phyloP scores from a whole-genome alignment of 768 basidiomycete genomes.

The Boletus rubropictus region DNA sequence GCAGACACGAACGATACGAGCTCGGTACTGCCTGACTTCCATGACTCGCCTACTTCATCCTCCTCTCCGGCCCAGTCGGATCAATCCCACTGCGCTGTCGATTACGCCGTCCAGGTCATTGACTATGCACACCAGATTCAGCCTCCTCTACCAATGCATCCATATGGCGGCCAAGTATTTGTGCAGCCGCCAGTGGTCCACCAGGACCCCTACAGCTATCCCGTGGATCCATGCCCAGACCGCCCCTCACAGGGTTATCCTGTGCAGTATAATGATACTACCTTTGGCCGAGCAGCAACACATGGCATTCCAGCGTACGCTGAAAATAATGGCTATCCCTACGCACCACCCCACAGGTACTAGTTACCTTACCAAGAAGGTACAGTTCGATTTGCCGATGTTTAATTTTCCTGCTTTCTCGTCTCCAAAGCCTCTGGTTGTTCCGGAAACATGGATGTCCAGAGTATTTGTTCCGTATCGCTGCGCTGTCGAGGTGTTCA shows the following conservation, averaged over 20 bases:
- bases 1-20: slow-evolving; percentile 12
- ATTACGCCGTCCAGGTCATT: slow-evolving; percentile 3
- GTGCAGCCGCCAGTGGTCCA: slow-evolving; percentile 4
- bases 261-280: slow-evolving; percentile 3
- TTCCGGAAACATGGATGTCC: slow-evolving; percentile 11
- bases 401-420: slow-evolving; percentile 6
- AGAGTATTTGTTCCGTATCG: slow-evolving; percentile 6
- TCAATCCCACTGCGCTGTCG: slow-evolving; percentile 16
- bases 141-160: neutral
- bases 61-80: slow-evolving; percentile 23
- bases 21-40: slow-evolving; percentile 10
- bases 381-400: slow-evolving; percentile 1
- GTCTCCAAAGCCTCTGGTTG: slow-evolving; percentile 7
- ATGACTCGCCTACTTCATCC: slow-evolving; percentile 24
- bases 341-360: slow-evolving; percentile 3
- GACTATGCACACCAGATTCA: slow-evolving; percentile 4
- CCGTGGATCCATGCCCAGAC: slow-evolving; percentile 9
- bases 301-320: slow-evolving; percentile 14
- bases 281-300: slow-evolving; percentile 5
- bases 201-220: slow-evolving; percentile 11
- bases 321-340: slow-evolving; percentile 12
- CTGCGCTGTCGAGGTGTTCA: neutral
- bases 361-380: neutral
- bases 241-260: slow-evolving; percentile 11
- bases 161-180: slow-evolving; percentile 5